These are phyloP conservation scores for Taphrina flavorubra DNA, from an alignment of 1,139 yeast genomes.

Conservation along the genomic window DNA sequence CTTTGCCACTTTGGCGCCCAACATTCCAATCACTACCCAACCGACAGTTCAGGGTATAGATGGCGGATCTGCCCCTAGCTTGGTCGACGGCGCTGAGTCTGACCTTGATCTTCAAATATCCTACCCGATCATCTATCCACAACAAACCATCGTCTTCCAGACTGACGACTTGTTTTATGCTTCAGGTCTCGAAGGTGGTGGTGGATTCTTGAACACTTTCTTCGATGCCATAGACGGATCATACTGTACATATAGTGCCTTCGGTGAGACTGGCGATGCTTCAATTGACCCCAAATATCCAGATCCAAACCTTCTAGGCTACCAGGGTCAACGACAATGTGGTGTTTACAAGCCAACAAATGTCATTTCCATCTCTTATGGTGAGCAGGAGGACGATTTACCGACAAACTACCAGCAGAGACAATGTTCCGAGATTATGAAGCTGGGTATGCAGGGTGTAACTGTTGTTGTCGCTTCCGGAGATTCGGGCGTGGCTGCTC, in stretches of 20 bases:
- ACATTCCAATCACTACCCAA: conserved; percentile 6
- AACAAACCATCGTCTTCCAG: conserved; percentile 10
- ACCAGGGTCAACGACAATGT: conserved; percentile 11
- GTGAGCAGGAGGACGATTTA: conserved; percentile 25
- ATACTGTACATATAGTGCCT: conserved; percentile 10
- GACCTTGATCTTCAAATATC: conserved; percentile 29
- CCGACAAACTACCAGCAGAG: conserved; percentile 13
- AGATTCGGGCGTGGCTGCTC: conserved; percentile 31
- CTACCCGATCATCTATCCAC: conserved; percentile 16
- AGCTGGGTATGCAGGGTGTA: conserved; percentile 26
- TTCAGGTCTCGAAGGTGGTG: conserved; percentile 9
- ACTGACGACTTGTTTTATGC: conserved; percentile 23
- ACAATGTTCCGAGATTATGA: conserved; percentile 17
- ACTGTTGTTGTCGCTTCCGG: conserved; percentile 26
- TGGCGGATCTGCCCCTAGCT: conserved; percentile 6
- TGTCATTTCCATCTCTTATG: conserved; percentile 23
- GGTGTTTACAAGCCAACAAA: conserved; percentile 14
- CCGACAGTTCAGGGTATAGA: neutral
- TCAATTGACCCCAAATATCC: conserved; percentile 11
- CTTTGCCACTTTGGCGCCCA: conserved; percentile 8
- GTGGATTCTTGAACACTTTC: conserved; percentile 12
- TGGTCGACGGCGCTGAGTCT: conserved; percentile 18
- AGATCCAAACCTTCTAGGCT: neutral
- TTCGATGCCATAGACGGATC: conserved; percentile 25
- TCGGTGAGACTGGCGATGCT: neutral